Percentiles rank a stretch among this genome's conserved stretches.
Evolutionary conservation across 179 eudicot genomes (phyloP).

Genomic region (Silene noctiflora): DNA sequence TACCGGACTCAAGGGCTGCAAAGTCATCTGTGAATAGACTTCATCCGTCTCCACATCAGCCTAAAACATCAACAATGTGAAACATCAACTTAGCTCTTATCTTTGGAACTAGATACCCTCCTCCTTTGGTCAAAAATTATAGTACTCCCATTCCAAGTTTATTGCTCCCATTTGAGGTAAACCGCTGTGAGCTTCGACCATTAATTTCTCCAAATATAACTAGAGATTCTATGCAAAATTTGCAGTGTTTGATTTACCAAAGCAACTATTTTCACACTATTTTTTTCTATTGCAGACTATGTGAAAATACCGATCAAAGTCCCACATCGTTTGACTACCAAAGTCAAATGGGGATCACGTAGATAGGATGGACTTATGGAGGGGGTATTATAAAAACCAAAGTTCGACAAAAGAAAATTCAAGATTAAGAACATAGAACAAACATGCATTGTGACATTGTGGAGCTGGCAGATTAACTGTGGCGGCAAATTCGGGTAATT

Average conservation of each 20-base stretch:
- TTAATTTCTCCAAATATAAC: neutral
- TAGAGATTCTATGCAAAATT: neutral
- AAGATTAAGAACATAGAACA: constrained; percentile 31
- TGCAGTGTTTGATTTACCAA: neutral
- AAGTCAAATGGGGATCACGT: neutral
- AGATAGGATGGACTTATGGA: neutral
- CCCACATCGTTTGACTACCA: neutral
- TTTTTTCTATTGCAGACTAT: too few relatives aligned
- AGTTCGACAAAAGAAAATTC: neutral
- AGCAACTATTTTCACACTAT: too few relatives aligned
- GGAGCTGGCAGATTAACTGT: constrained; percentile 93
- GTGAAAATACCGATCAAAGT: neutral
- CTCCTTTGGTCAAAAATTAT: neutral
- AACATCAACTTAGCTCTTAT: constrained; percentile 7
- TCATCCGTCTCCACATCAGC: constrained; percentile 96
- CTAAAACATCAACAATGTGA: constrained; percentile 43
- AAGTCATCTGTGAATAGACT: constrained; percentile 94
- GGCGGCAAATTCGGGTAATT: constrained; percentile 86
- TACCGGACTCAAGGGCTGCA: constrained; percentile 93
- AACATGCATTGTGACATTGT: constrained; percentile 98
- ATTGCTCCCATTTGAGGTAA: neutral
- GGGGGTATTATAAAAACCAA: neutral
- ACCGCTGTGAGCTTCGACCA: neutral
- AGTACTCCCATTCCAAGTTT: neutral
- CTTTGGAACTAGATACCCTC: neutral